A percentile compares a stretch with the other conserved stretches of the same genome.
phyloP scores from a whole-genome alignment of 495 filamentous ascomycete genomes.

The Patellaria atrata region DNA sequence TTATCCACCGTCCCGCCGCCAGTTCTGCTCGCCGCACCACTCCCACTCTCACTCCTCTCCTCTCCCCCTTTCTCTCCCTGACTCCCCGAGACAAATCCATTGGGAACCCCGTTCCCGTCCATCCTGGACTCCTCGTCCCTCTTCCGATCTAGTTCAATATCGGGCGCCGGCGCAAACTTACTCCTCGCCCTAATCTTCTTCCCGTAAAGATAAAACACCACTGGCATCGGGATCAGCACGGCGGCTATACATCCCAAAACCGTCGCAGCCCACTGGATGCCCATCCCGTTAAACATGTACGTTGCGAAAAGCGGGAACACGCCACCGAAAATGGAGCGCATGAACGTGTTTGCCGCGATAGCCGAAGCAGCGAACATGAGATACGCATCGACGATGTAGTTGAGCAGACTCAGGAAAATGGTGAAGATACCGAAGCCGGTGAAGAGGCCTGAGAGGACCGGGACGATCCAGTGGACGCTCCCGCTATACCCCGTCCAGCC shows the following conservation, averaged over 20 bases:
- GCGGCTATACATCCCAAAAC: constrained; percentile 10
- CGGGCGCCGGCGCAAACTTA: constrained; percentile 8
- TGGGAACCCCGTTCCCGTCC: no score
- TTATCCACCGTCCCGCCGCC: no score
- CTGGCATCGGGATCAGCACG: constrained; percentile 6
- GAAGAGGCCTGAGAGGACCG: constrained; percentile 10
- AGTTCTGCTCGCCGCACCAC: no score
- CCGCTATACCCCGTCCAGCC: constrained; percentile 14
- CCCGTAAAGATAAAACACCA: constrained; percentile 13
- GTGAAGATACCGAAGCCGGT: constrained; percentile 16
- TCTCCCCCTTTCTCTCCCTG: no score
- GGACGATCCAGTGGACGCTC: constrained; percentile 11
- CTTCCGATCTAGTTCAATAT: constrained; percentile 11
- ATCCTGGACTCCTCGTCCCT: constrained; percentile 10
- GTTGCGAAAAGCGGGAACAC: constrained; percentile 24
- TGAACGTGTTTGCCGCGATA: constrained; percentile 27
- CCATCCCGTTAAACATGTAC: constrained; percentile 22
- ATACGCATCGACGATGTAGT: constrained; percentile 19
- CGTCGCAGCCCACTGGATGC: constrained; percentile 16
- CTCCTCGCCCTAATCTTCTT: constrained; percentile 5
- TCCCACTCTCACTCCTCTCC: no score
- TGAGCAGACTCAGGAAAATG: constrained; percentile 13
- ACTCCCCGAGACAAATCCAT: no score
- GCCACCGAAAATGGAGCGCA: constrained; percentile 21
- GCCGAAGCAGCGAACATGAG: constrained; percentile 22